phyloP scores from a whole-genome alignment of 1,139 yeast species.

The Candida smagusa region DNA sequence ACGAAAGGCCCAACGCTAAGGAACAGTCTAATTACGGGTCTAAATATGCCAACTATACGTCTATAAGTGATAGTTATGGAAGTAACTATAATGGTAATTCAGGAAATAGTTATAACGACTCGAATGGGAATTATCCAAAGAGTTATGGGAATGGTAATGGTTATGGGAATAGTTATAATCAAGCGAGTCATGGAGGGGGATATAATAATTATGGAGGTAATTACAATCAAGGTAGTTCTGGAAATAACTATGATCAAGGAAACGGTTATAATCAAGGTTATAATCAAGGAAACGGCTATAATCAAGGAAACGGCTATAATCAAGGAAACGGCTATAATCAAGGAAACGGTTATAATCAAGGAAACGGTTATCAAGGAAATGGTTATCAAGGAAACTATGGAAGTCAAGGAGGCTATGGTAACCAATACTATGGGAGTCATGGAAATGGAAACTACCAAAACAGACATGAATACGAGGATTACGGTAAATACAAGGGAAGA shows the following conservation, averaged over 20 bases:
- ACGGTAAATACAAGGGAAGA: neutral
- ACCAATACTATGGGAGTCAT: neutral
- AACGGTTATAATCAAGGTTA: neutral
- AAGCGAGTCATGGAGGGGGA: neutral
- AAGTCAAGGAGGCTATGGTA: neutral
- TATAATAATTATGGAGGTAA: neutral
- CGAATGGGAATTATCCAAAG: neutral
- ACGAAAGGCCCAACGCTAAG: too few relatives aligned
- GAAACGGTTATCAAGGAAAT: neutral
- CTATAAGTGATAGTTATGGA: neutral
- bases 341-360: neutral
- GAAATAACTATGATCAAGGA: conserved; percentile 1
- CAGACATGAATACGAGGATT: neutral
- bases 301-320: too few relatives aligned
- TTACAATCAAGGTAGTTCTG: neutral
- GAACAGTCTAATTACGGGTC: too few relatives aligned
- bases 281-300: neutral
- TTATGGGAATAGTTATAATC: neutral
- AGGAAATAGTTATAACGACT: neutral
- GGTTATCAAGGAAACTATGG: neutral
- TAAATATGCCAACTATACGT: neutral
- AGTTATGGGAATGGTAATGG: neutral
- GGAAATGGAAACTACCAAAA: neutral
- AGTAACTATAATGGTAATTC: too few relatives aligned
- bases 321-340: too few relatives aligned